These are phyloP conservation scores for Coemansia sp. DNA, from an alignment of 192 early-diverging fungal genomes.

Conservation along the genomic window DNA sequence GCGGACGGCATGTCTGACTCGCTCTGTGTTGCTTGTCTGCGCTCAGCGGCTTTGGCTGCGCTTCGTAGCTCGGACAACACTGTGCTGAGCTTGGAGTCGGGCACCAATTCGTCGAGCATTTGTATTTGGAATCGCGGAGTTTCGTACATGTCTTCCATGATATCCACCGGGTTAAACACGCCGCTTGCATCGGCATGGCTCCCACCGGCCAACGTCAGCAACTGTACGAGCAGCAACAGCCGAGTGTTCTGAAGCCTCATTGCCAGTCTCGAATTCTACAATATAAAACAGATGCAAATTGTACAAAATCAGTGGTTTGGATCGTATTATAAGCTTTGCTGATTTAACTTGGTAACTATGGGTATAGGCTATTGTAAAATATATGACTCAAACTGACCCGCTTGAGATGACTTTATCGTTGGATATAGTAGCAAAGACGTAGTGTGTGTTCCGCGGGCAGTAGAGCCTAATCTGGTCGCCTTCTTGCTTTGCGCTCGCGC, in stretches of 20 bases:
- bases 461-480: slow-evolving; percentile 8
- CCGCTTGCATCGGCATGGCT: neutral
- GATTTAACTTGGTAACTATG: no score
- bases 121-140: slow-evolving; percentile 31
- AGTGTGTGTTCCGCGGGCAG: slow-evolving; percentile 13
- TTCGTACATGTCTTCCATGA: slow-evolving; percentile 38
- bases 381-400: neutral
- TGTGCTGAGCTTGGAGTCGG: slow-evolving; percentile 19
- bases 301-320: neutral
- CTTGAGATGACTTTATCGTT: slow-evolving; percentile 2
- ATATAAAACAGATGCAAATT: neutral
- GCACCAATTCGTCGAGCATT: slow-evolving; percentile 20
- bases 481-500: neutral
- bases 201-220: neutral
- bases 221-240: neutral
- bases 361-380: no score
- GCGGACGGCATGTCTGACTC: neutral
- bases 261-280: neutral
- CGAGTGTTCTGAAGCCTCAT: neutral
- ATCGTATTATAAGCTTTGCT: no score
- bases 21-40: neutral
- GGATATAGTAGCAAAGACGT: slow-evolving; percentile 8
- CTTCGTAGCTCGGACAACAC: slow-evolving; percentile 8
- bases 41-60: neutral
- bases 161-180: slow-evolving; percentile 20